Conservation (phyloP, 2,329 filamentous ascomycete species). For the Phyllosticta capitalensis region DNA sequence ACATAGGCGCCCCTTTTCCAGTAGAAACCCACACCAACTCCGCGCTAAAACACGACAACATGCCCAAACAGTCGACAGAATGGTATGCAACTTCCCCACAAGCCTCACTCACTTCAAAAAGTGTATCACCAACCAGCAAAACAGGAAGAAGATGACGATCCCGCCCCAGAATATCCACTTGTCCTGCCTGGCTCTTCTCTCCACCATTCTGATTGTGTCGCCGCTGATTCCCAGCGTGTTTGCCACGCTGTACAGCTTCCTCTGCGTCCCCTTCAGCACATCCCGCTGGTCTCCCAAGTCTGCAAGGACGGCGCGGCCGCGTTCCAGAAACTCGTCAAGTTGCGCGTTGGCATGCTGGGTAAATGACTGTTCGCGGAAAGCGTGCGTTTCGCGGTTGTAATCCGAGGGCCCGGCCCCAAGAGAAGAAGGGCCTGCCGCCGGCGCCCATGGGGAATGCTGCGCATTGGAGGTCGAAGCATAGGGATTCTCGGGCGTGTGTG, state of each 20-base stretch:
- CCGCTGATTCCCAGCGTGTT: constrained; percentile 90
- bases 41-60: constrained; percentile 3
- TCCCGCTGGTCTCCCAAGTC: constrained; percentile 85
- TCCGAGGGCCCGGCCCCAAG: constrained; percentile 43
- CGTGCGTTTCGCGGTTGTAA: constrained; percentile 66
- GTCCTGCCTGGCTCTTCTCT: constrained; percentile 82
- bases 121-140: constrained; percentile 86
- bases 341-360: constrained; percentile 72
- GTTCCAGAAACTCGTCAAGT: constrained; percentile 86
- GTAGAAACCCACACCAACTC: constrained; percentile 1
- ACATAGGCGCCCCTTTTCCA: neutral
- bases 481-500: constrained; percentile 82
- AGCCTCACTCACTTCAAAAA: constrained; percentile 53
- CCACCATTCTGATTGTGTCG: constrained; percentile 95
- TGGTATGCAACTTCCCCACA: neutral
- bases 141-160: constrained; percentile 75
- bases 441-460: constrained; percentile 26
- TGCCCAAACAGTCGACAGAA: neutral
- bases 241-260: constrained; percentile 79
- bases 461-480: constrained; percentile 58
- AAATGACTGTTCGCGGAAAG: constrained; percentile 82
- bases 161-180: constrained; percentile 96
- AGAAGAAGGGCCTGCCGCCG: constrained; percentile 18
- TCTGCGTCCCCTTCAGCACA: constrained; percentile 90
- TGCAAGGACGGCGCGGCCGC: constrained; percentile 80